phyloP scores from a whole-genome alignment of 768 basidiomycete species.

The Auriculariales sp. region DNA sequence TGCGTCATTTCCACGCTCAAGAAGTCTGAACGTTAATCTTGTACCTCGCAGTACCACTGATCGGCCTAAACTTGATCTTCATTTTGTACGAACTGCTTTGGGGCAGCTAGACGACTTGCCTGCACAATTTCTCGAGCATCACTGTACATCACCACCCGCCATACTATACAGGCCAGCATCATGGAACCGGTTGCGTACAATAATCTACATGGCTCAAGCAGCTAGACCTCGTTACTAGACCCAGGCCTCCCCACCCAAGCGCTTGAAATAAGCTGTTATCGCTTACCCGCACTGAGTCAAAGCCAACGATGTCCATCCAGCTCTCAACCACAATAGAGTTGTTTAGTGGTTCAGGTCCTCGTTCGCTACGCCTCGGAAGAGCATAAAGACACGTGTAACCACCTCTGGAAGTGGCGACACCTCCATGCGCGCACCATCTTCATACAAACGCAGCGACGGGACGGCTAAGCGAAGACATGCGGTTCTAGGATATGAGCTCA shows the following conservation, averaged over 20 bases:
- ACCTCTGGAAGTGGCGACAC: conserved; percentile 27
- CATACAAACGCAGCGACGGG: too few relatives aligned
- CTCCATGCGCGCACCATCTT: conserved; percentile 20
- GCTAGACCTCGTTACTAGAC: too few relatives aligned
- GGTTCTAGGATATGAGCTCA: too few relatives aligned
- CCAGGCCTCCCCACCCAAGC: conserved; percentile 36
- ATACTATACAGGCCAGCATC: too few relatives aligned
- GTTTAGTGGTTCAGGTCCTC: conserved; percentile 8
- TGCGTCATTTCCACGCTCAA: conserved; percentile 32
- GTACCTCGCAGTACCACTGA: conserved; percentile 70
- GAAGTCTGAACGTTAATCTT: conserved; percentile 2
- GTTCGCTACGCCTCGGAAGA: conserved; percentile 25
- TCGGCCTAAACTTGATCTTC: conserved; percentile 72
- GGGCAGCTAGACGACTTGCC: conserved; percentile 18
- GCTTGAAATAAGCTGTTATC: conserved; percentile 22
- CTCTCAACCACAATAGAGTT: conserved; percentile 12
- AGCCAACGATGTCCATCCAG: conserved; percentile 23
- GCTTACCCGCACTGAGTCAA: conserved; percentile 13
- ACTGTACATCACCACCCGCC: too few relatives aligned
- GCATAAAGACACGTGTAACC: conserved; percentile 31
- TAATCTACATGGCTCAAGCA: too few relatives aligned
- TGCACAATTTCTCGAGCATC: too few relatives aligned
- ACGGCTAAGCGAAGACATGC: too few relatives aligned
- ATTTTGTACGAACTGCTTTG: conserved; percentile 75
- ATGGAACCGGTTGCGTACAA: too few relatives aligned